Evolutionary conservation across 495 filamentous ascomycete genomes (phyloP), one percentile per base, ranked within the genome.

Genomic region (Xylaria nigripes): DNA sequence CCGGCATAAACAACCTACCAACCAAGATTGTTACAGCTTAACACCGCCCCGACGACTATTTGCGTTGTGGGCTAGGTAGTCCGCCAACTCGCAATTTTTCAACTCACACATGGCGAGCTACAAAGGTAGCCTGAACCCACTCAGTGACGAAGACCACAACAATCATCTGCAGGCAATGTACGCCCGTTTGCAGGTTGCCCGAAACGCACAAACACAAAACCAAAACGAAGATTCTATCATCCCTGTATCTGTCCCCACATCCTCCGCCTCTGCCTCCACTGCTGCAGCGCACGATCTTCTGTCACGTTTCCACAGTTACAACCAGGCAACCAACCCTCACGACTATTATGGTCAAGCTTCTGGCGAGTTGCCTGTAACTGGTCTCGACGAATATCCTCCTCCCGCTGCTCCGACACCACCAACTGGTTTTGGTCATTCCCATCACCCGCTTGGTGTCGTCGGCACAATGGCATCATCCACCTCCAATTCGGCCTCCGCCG

Each of bases 371-470:
- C 71, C 72, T 50, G 47, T 60, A 8, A 57, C 46, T 46, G 63
- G 56, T 40, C 15, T 64, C 21, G 65, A 67, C 54, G 71, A 71
- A 34, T 72, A 72, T 40, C 62, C 70, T 34, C 75, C 74, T 49
- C 69, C 73, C 32, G 75, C 73, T 42, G 72, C 75, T 13, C 75
- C 75, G 22, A 73, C 75, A 8, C 75, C 75, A 7, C 69, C 68
- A 21, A 59, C 54, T 54, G 67, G 63, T 50, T 74, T 72, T 47
- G 51, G 54, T 36, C 63, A 70, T 56, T 66, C 70, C 10, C 72
- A 76, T 50, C 70, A 68, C 25, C 68, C 69, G 0, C 64, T 69
- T 23, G 68, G 68, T 5, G 52, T 55, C 29, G 51, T 59, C 48
- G 68, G 65, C 45, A 66, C 65, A 16, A 71, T 69, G 61, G 70